phyloP scores from a whole-genome alignment of 2,329 filamentous ascomycete genomes.

The Ophiostoma angusticollis region DNA sequence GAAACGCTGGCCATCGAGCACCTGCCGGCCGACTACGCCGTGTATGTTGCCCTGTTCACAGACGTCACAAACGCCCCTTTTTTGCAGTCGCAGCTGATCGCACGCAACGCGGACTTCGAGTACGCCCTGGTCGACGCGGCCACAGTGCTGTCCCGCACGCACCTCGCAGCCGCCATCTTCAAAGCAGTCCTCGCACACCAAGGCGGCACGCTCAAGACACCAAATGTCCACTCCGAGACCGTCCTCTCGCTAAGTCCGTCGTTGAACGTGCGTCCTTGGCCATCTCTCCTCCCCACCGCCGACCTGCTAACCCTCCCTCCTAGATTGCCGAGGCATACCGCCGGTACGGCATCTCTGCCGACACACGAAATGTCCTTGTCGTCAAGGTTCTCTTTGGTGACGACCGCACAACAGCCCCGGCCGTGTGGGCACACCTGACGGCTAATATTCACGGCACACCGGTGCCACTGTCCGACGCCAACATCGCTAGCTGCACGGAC shows the following conservation, averaged over 20 bases:
- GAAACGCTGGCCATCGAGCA: slow-evolving; percentile 65
- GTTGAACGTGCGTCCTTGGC: slow-evolving; percentile 50
- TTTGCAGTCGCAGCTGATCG: slow-evolving; percentile 72
- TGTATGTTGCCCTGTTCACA: slow-evolving; percentile 65
- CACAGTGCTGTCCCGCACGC: slow-evolving; percentile 59
- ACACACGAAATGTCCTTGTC: slow-evolving; percentile 60
- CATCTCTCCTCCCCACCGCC: not conserved
- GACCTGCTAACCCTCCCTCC: not conserved
- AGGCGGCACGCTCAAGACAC: slow-evolving; percentile 52
- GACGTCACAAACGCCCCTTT: slow-evolving; percentile 65
- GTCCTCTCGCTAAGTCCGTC: slow-evolving; percentile 69
- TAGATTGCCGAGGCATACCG: slow-evolving; percentile 89
- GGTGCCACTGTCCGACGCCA: slow-evolving; percentile 48
- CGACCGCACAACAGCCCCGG: slow-evolving; percentile 28
- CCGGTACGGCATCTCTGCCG: slow-evolving; percentile 66
- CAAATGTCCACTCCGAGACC: slow-evolving; percentile 81
- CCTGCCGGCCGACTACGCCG: slow-evolving; percentile 50
- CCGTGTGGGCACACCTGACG: slow-evolving; percentile 46
- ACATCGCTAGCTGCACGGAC: slow-evolving; percentile 48
- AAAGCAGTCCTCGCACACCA: slow-evolving; percentile 57
- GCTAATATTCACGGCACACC: slow-evolving; percentile 48
- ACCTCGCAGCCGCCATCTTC: slow-evolving; percentile 64
- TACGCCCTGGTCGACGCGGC: slow-evolving; percentile 88
- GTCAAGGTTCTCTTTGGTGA: slow-evolving; percentile 58
- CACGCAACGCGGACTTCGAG: slow-evolving; percentile 72